phyloP scores from a whole-genome alignment of 2,329 filamentous ascomycete species.

The Exophiala aquamarina region DNA sequence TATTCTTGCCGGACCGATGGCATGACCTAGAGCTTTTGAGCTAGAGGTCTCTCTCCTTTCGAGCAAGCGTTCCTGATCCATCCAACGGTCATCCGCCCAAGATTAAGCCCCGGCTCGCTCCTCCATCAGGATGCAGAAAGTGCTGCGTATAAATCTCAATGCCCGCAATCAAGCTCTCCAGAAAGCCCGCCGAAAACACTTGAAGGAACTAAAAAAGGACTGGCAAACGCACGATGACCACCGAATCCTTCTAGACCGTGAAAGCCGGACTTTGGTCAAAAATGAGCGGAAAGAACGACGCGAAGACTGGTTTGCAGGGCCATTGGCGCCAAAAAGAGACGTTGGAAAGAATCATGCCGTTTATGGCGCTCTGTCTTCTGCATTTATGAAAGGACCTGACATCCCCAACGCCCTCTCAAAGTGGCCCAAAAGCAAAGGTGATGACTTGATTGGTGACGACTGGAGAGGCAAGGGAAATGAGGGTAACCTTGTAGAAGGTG shows the following conservation, averaged over 20 bases:
- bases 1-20: too few species aligned
- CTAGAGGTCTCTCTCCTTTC: too few species aligned
- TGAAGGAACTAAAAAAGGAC: constrained; percentile 41
- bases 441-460: constrained; percentile 8
- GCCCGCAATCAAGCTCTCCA: constrained; percentile 64
- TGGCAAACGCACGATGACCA: constrained; percentile 38
- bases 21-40: too few species aligned
- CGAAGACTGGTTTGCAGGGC: constrained; percentile 77
- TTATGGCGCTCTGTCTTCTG: constrained; percentile 57
- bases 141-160: constrained; percentile 65
- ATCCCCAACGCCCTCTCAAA: constrained; percentile 34
- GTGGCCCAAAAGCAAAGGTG: constrained; percentile 28
- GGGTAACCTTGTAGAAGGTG: constrained; percentile 61
- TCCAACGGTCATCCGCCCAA: too few species aligned
- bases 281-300: constrained; percentile 58
- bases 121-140: constrained; percentile 63
- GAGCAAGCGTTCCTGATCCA: too few species aligned
- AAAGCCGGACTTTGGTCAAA: constrained; percentile 38
- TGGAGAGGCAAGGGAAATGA: constrained; percentile 16
- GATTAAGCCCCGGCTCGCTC: too few species aligned
- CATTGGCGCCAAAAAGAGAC: constrained; percentile 75
- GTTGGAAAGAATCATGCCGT: constrained; percentile 57
- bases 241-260: constrained; percentile 27
- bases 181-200: constrained; percentile 45
- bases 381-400: constrained; percentile 38